Conservation (phyloP, 768 basidiomycete genomes). For the Fomitopsis pulvina region DNA sequence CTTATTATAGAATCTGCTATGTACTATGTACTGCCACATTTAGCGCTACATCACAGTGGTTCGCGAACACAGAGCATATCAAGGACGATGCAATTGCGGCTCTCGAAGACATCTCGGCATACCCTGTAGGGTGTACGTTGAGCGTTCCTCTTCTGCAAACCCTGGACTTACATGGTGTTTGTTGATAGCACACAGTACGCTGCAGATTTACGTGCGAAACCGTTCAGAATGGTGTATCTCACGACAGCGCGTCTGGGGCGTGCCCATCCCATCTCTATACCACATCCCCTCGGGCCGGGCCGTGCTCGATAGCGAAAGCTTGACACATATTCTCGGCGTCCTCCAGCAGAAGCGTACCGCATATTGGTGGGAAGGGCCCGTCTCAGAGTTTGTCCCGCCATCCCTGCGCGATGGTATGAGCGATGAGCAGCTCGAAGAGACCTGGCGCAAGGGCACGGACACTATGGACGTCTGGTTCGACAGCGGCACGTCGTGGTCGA, state of each 20-base stretch:
- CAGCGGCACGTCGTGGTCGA: conserved; percentile 91
- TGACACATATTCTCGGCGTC: conserved; percentile 73
- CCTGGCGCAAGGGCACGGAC: conserved; percentile 79
- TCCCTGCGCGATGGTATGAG: conserved; percentile 36
- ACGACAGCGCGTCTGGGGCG: conserved; percentile 95
- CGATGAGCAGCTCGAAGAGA: conserved; percentile 33
- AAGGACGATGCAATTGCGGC: conserved; percentile 70
- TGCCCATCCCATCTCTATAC: conserved; percentile 88
- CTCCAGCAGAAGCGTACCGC: conserved; percentile 65
- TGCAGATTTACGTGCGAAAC: conserved; percentile 77
- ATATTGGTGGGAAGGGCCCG: conserved; percentile 91
- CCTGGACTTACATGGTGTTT: not conserved
- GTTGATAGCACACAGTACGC: conserved; percentile 72
- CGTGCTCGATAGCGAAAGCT: conserved; percentile 53
- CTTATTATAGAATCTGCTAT: too few relatives aligned
- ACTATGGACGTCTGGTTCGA: conserved; percentile 99
- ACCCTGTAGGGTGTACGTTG: conserved; percentile 63
- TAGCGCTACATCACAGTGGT: conserved; percentile 96
- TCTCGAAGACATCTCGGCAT: conserved; percentile 65
- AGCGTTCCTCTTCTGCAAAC: conserved; percentile 6
- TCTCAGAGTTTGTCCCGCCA: conserved; percentile 74
- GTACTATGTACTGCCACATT: too few relatives aligned
- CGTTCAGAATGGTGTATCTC: conserved; percentile 99
- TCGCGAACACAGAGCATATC: conserved; percentile 84
- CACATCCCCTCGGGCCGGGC: conserved; percentile 55